Evolutionary conservation across 345 rosid species (phyloP).

Genomic region (Citrus mangshanensis): DNA sequence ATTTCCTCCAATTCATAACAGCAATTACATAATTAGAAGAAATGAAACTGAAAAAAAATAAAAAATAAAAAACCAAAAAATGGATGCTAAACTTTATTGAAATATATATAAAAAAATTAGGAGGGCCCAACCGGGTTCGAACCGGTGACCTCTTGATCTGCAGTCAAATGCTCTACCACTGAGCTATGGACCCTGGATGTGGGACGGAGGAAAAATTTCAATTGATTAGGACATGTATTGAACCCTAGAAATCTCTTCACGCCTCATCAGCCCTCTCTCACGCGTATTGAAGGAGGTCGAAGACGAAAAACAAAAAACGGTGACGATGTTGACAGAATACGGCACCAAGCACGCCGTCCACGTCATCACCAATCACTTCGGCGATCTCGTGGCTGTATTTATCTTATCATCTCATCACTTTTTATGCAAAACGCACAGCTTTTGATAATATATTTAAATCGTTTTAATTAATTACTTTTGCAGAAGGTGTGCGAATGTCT

Average conservation of each 20-base stretch:
- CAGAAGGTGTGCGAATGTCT: conserved; percentile 91
- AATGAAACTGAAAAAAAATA: too few species aligned
- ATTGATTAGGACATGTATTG: too few species aligned
- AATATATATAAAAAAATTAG: too few species aligned
- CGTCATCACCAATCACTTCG: conserved; percentile 71
- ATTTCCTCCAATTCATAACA: too few species aligned
- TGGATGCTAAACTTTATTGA: too few species aligned
- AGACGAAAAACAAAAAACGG: neutral
- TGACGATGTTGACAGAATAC: conserved; percentile 36
- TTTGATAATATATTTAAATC: neutral
- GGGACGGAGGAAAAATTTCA: too few species aligned
- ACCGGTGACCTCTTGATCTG: conserved; percentile 81
- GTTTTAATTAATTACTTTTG: neutral
- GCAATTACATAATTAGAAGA: too few species aligned
- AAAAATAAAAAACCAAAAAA: too few species aligned
- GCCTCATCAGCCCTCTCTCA: neutral
- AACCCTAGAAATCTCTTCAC: neutral
- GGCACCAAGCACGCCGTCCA: conserved; percentile 73
- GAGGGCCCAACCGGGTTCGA: conserved; percentile 37
- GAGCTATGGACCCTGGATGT: conserved; percentile 55
- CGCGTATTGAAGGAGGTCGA: neutral
- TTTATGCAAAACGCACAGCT: neutral
- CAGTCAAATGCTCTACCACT: conserved; percentile 93
- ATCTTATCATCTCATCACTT: neutral
- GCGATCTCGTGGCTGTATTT: conserved; percentile 71